These are phyloP conservation scores for Rhypophila decipiens DNA, from an alignment of 495 filamentous ascomycete species.

Conservation along the genomic window DNA sequence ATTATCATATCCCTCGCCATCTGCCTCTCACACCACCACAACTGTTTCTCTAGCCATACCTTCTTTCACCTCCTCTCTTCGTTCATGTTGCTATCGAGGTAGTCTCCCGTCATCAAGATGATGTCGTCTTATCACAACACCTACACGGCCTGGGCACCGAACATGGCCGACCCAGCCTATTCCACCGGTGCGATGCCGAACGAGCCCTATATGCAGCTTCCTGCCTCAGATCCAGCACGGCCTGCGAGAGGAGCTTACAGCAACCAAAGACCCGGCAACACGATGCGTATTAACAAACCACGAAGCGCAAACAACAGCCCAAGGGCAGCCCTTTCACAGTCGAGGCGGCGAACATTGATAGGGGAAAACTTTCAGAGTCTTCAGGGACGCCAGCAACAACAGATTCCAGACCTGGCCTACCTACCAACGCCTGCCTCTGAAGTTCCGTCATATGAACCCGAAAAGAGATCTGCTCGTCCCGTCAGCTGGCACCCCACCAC, in stretches of 20 bases:
- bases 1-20: not conserved
- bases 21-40: not conserved
- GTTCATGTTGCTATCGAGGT: not conserved
- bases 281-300: slow-evolving; percentile 59
- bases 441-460: slow-evolving; percentile 23
- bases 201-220: slow-evolving; percentile 33
- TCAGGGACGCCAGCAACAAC: slow-evolving; percentile 26
- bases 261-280: slow-evolving; percentile 31
- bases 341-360: slow-evolving; percentile 50
- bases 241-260: slow-evolving; percentile 30
- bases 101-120: slow-evolving; percentile 17
- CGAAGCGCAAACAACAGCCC: slow-evolving; percentile 68
- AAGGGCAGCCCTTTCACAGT: slow-evolving; percentile 40
- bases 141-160: slow-evolving; percentile 19
- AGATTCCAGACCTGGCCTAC: slow-evolving; percentile 29
- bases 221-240: slow-evolving; percentile 29
- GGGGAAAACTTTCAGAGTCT: slow-evolving; percentile 39
- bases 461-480: slow-evolving; percentile 41
- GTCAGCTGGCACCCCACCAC: slow-evolving; percentile 66
- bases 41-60: not conserved
- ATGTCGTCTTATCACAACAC: slow-evolving; percentile 22
- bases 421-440: slow-evolving; percentile 23
- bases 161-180: slow-evolving; percentile 14
- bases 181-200: slow-evolving; percentile 26
- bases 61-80: not conserved